These are phyloP conservation scores for Canavalia ensiformis DNA, from an alignment of 306 rosid genomes.

Conservation along the genomic window DNA sequence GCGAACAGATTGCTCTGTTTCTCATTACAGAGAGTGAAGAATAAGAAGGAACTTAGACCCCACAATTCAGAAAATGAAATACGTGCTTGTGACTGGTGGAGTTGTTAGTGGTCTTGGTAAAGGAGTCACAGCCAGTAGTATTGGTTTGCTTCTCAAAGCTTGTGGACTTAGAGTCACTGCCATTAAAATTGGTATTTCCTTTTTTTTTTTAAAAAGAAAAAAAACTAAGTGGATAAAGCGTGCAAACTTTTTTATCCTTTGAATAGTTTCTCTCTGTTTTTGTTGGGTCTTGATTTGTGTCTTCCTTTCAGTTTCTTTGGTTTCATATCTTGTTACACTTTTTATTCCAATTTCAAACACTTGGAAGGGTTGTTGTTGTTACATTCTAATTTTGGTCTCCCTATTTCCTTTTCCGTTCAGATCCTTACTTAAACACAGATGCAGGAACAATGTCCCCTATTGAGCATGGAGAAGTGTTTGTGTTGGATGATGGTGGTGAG, in stretches of 20 bases:
- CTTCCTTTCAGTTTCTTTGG: background rate
- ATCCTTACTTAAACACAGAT: constrained; percentile 97
- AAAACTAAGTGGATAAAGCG: constrained; percentile 3
- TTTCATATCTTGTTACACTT: background rate
- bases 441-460: constrained; percentile 98
- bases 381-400: constrained; percentile 14
- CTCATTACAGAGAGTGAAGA: constrained; percentile 12
- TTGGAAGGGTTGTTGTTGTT: constrained; percentile 30
- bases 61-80: constrained; percentile 67
- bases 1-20: constrained; percentile 3
- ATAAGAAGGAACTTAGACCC: background rate
- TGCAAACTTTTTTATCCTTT: constrained; percentile 34
- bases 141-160: constrained; percentile 90
- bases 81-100: constrained; percentile 91
- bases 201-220: background rate
- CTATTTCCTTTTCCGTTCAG: constrained; percentile 53
- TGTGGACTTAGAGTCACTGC: constrained; percentile 94
- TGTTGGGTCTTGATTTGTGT: constrained; percentile 7
- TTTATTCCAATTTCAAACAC: background rate
- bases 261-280: constrained; percentile 15
- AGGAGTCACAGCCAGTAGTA: constrained; percentile 96
- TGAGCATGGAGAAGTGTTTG: constrained; percentile 97
- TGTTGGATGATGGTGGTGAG: constrained; percentile 98
- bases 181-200: constrained; percentile 80
- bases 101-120: constrained; percentile 97